phyloP scores from a whole-genome alignment of 805 yeast species.

The Sugiyamaella floridensis region DNA sequence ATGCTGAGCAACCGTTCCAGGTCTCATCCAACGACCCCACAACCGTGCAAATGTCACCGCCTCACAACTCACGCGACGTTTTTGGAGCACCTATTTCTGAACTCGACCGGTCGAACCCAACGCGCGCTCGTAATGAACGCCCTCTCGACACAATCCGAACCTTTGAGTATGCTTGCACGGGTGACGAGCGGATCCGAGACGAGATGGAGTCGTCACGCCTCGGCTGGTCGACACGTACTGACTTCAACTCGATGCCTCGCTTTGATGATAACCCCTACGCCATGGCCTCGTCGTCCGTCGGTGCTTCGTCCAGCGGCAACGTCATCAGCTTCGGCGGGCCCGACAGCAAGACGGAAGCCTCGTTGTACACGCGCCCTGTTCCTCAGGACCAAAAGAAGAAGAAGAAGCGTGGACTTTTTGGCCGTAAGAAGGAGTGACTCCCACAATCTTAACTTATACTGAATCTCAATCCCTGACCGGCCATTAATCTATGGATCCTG shows the following conservation, averaged over 20 bases:
- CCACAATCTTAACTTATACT: neutral
- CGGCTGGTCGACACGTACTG: constrained; percentile 82
- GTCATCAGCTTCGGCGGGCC: constrained; percentile 31
- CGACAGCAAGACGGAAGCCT: constrained; percentile 23
- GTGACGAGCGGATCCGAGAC: constrained; percentile 72
- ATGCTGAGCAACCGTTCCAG: constrained; percentile 94
- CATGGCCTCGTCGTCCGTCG: constrained; percentile 9
- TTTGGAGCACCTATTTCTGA: constrained; percentile 75
- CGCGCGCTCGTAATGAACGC: constrained; percentile 88
- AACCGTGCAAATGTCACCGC: constrained; percentile 42
- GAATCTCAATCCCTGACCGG: too few relatives aligned
- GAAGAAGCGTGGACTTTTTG: constrained; percentile 77
- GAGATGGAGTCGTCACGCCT: constrained; percentile 69
- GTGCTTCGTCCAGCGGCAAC: constrained; percentile 28
- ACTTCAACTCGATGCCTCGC: constrained; percentile 50
- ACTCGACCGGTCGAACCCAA: constrained; percentile 89
- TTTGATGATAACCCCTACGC: constrained; percentile 34
- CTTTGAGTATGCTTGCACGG: constrained; percentile 91
- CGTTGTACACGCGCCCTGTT: constrained; percentile 39
- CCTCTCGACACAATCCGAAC: constrained; percentile 93
- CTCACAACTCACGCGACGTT: constrained; percentile 61
- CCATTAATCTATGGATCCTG: too few relatives aligned
- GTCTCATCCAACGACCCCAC: constrained; percentile 37
- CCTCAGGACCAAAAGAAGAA: constrained; percentile 42
- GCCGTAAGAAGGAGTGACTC: constrained; percentile 49